A percentile compares a stretch with the other conserved stretches of the same genome.
Conservation (phyloP, 208 protist species). For the Vickermania ingenoplastis region DNA sequence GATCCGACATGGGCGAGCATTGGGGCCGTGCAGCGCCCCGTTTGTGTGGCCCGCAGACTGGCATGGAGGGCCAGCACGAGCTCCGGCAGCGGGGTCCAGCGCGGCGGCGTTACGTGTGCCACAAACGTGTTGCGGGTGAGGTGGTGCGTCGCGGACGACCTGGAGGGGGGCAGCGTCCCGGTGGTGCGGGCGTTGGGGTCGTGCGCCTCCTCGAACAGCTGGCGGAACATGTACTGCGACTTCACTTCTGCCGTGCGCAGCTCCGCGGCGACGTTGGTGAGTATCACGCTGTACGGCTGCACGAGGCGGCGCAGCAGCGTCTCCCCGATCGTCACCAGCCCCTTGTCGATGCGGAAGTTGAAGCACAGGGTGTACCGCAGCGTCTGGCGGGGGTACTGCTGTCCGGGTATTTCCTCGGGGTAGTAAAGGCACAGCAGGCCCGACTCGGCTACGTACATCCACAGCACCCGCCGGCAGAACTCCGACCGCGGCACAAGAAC, state of each 20-base stretch:
- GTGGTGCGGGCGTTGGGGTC: background rate
- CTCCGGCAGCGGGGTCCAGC: slow-evolving; percentile 54
- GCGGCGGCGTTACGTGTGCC: slow-evolving; percentile 33
- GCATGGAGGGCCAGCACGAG: slow-evolving; percentile 42
- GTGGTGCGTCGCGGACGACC: background rate
- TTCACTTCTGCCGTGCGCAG: slow-evolving; percentile 57
- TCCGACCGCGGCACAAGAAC: slow-evolving; percentile 74
- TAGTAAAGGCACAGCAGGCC: slow-evolving; percentile 72
- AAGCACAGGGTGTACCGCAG: slow-evolving; percentile 79
- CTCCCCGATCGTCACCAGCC: slow-evolving; percentile 37
- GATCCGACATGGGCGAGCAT: background rate
- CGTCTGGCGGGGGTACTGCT: slow-evolving; percentile 76
- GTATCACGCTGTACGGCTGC: slow-evolving; percentile 59
- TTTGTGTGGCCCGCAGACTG: slow-evolving; percentile 16
- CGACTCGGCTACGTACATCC: slow-evolving; percentile 54
- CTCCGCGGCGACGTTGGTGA: slow-evolving; percentile 69
- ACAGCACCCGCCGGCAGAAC: slow-evolving; percentile 67
- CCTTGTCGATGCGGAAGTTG: slow-evolving; percentile 44
- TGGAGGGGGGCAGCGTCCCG: background rate
- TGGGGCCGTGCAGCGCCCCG: too few species aligned
- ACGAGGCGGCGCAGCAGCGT: slow-evolving; percentile 39
- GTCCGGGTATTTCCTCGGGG: slow-evolving; percentile 68
- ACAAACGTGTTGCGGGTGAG: slow-evolving; percentile 55
- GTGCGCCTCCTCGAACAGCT: slow-evolving; percentile 11
- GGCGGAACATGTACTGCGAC: slow-evolving; percentile 65